Evolutionary conservation across 805 yeast genomes (phyloP), one percentile per base, ranked within the genome.

Genomic region (Candida germanica): DNA sequence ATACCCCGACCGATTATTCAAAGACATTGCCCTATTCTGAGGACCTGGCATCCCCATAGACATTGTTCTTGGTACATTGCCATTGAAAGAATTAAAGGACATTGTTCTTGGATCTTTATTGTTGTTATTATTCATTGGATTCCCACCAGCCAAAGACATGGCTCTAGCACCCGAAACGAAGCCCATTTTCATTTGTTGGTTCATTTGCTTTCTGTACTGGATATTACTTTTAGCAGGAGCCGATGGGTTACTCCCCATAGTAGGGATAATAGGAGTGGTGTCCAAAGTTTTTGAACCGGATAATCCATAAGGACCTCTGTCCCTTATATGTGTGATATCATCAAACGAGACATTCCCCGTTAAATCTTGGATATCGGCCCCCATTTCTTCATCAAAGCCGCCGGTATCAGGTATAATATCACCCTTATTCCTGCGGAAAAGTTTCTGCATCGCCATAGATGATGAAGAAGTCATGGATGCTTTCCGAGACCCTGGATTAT

Each of bases 231-330:
- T 51, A 52, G 14, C 57, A 42, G 31, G 54, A 48, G 35, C 38
- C 26, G 39, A 56, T 43, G 45, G 49, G 5, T 47, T 39, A 0
- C 72, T 58, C 4, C 75, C 65, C 3, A 84, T 36, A 0, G 87
- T 83, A 5, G 94, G 94, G 26, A 85, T 83, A 43, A 81, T 77
- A 6, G 93, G 89, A 0, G 87, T 71, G 0, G 89, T 71, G 43
- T 81, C 87, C 37, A 65, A 56, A 5, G 56, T 35, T 21, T 51
- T 45, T 11, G 26, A 53, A 42, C 33, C 69, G 21, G 47, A 63
- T 13, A 71, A 63, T 3, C 81, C 82, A 51, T 81, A 82, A 21
- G 86, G 75, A 4, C 85, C 85, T 26, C 83, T 70, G 45, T 80
- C 86, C 33, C 82, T 64, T 2, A 80, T 59, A 32, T 80, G 80